phyloP scores from a whole-genome alignment of 352 stramenopile species.

The Phytopythium boreale region DNA sequence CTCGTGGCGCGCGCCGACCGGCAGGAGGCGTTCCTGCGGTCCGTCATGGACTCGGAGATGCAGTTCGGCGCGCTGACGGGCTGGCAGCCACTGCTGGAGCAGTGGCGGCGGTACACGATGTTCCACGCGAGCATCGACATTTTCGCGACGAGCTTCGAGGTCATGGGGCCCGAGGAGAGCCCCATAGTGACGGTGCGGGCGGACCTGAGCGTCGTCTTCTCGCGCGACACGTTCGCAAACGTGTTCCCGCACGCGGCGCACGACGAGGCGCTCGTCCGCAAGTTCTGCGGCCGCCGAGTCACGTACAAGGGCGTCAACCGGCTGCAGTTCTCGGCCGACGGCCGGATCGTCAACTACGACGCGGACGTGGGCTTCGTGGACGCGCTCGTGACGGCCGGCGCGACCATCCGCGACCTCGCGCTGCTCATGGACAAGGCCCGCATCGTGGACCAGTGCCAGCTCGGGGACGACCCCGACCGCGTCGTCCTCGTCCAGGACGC shows the following conservation, averaged over 20 bases:
- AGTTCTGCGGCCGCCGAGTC: slow-evolving; percentile 44
- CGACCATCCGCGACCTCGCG: slow-evolving; percentile 38
- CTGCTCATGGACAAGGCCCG: slow-evolving; percentile 45
- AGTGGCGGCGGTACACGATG: slow-evolving; percentile 44
- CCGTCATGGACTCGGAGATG: slow-evolving; percentile 37
- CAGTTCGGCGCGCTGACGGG: slow-evolving; percentile 22
- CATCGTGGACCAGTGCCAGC: slow-evolving; percentile 39
- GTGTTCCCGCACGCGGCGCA: slow-evolving; percentile 59
- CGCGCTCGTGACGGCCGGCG: slow-evolving; percentile 35
- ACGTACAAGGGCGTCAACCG: slow-evolving; percentile 47
- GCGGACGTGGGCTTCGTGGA: slow-evolving; percentile 57
- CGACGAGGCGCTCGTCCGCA: slow-evolving; percentile 41
- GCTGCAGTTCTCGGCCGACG: slow-evolving; percentile 44
- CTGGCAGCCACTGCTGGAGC: slow-evolving; percentile 26
- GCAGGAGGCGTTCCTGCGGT: slow-evolving; percentile 32
- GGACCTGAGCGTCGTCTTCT: slow-evolving; percentile 49
- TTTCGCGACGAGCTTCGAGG: slow-evolving; percentile 35
- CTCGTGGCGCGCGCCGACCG: slow-evolving; percentile 15
- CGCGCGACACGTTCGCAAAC: slow-evolving; percentile 40
- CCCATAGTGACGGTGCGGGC: slow-evolving; percentile 41
- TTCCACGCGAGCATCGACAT: slow-evolving; percentile 31
- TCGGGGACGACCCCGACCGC: slow-evolving; percentile 17
- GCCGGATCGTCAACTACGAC: slow-evolving; percentile 51
- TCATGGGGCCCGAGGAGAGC: slow-evolving; percentile 34
- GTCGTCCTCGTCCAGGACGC: slow-evolving; percentile 7